These are phyloP conservation scores for Polytolypa hystricis DNA, from an alignment of 2,329 filamentous ascomycete genomes.

Conservation along the genomic window DNA sequence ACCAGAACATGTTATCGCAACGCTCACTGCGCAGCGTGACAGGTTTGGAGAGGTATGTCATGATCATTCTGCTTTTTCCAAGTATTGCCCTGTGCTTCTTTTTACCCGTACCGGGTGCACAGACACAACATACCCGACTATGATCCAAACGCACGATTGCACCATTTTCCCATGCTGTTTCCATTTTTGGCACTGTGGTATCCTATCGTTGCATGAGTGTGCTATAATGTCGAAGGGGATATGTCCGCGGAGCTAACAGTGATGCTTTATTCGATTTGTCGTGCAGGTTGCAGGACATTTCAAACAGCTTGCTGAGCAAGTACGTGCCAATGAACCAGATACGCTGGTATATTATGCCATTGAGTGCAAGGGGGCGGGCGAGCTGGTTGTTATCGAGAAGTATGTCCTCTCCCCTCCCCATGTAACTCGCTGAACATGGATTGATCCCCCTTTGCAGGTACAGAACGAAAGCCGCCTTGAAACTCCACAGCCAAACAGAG, in stretches of 20 bases:
- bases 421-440: background rate
- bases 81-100: too few species aligned
- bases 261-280: too few species aligned
- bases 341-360: conserved; percentile 23
- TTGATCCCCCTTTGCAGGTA: conserved; percentile 3
- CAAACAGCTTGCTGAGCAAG: conserved; percentile 18
- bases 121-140: too few species aligned
- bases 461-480: conserved; percentile 7
- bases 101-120: too few species aligned
- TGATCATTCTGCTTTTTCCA: too few species aligned
- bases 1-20: background rate
- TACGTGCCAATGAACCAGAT: conserved; percentile 22
- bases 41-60: background rate
- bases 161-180: too few species aligned
- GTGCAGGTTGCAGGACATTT: conserved; percentile 19
- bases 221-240: too few species aligned
- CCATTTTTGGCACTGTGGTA: too few species aligned
- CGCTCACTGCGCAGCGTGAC: background rate
- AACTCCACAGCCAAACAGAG: conserved; percentile 8
- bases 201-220: too few species aligned
- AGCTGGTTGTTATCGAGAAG: conserved; percentile 26
- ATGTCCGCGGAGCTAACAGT: too few species aligned
- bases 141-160: too few species aligned
- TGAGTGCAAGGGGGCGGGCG: conserved; percentile 17
- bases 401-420: conserved; percentile 10